A percentile compares a stretch with the other conserved stretches of the same genome.
These are phyloP conservation scores for Xylaria intraflava DNA, from an alignment of 495 filamentous ascomycete genomes.

Conservation along the genomic window DNA sequence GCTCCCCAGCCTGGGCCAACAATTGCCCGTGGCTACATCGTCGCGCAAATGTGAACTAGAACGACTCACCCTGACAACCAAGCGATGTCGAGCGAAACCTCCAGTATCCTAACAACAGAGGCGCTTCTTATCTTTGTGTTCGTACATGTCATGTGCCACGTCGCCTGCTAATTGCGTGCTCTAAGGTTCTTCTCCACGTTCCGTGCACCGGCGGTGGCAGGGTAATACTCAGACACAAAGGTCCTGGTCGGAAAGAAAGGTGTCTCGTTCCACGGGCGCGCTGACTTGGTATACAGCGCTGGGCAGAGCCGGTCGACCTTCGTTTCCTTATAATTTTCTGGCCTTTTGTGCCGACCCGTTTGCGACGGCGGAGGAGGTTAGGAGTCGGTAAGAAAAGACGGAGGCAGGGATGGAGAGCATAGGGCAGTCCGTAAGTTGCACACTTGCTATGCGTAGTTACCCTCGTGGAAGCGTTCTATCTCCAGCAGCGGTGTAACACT, in stretches of 20 bases:
- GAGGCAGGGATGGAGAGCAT: conserved; percentile 16
- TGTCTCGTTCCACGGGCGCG: conserved; percentile 25
- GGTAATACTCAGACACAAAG: conserved; percentile 21
- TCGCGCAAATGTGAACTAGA: conserved; percentile 11
- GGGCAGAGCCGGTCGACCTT: conserved; percentile 16
- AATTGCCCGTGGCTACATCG: background rate
- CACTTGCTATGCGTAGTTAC: conserved; percentile 14
- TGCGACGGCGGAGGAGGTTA: conserved; percentile 5
- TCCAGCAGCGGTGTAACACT: conserved; percentile 26
- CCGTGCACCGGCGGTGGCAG: conserved; percentile 26
- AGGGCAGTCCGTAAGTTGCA: conserved; percentile 15
- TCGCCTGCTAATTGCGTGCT: conserved; percentile 39
- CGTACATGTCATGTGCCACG: conserved; percentile 45
- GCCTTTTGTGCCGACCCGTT: background rate
- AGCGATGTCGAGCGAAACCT: conserved; percentile 23
- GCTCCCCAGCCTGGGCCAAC: background rate
- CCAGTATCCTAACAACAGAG: conserved; percentile 30
- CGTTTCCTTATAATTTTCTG: conserved; percentile 11
- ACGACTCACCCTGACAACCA: conserved; percentile 6
- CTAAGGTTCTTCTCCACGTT: conserved; percentile 31
- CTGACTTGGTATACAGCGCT: conserved; percentile 21
- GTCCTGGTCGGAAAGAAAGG: conserved; percentile 20
- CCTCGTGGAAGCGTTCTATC: conserved; percentile 26
- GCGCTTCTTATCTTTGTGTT: conserved; percentile 42
- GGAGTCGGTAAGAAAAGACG: conserved; percentile 19